Base-by-base conservation (phyloP, 768 basidiomycete genomes). In the Paxillus involutus region DNA sequence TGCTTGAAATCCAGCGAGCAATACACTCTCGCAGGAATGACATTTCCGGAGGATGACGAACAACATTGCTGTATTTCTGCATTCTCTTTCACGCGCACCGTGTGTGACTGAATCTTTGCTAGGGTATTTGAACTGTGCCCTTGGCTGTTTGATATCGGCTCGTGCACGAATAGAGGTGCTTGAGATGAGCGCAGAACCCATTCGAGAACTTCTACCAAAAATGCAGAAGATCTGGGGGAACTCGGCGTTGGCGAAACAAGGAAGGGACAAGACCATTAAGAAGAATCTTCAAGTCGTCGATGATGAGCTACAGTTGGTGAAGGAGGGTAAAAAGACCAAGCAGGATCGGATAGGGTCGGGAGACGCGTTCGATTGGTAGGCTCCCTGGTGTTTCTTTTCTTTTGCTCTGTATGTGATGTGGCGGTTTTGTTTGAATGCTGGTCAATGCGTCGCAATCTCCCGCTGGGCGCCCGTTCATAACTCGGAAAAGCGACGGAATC, bases 31-130 rank as follows among this genome's bases (percentile, higher is more conserved):
- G 57, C 64, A 3, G 61, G 61, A 4, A 35, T 21, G 21, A 41
- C 36, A 24, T 60, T 53, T 40, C 53, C 64, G 14, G 35, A 57
- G 32, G 64, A 65, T 39, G 64, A 65, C 30, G 64, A 65, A 16
- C 12, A 44, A 6, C 55, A 54, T 39, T 44, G 52, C 24, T 60
- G 64, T 65, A 48, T 49, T 44, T 9, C 6, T 32, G 19, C 24
- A 16, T 10, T n/a, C 24, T 24, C 2, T 8, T 16, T 36, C 14
- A 17, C 21, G 16, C 13, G 19, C 12, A 7, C 53, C 1, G 39
- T 16, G 13, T 16, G 29, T 16, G n/a, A 44, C 24, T 52, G 16
- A 32, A 13, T 12, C 13, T 29, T 57, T 53, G 10, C 4, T 29
- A 57, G 56, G 30, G 45, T 48, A 48, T 52, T 8, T 54, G 6